Conservation (phyloP, 495 filamentous ascomycete species). For the Penicillium waksmanii region DNA sequence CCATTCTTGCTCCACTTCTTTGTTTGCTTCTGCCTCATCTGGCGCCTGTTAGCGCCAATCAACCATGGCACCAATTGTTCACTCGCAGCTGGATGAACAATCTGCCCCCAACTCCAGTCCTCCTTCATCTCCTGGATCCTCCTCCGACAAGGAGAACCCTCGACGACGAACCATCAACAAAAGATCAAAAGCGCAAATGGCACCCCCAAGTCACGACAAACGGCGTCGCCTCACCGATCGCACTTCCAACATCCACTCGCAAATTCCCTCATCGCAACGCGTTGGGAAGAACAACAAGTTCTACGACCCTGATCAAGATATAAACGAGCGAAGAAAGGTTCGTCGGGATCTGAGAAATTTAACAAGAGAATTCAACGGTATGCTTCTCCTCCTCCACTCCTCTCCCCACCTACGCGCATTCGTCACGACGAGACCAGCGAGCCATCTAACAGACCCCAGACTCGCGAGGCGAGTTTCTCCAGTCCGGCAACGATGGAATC, state of each 20-base stretch:
- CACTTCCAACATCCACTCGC: constrained; percentile 35
- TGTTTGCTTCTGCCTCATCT: constrained; percentile 14
- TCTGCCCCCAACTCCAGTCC: constrained; percentile 30
- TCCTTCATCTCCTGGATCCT: constrained; percentile 42
- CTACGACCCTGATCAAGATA: constrained; percentile 90
- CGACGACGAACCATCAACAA: constrained; percentile 25
- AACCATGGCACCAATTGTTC: constrained; percentile 37
- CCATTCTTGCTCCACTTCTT: neutral
- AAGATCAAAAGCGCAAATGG: constrained; percentile 32
- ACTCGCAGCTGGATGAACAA: constrained; percentile 28
- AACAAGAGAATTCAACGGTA: constrained; percentile 66
- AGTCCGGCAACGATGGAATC: constrained; percentile 63
- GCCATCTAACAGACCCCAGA: constrained; percentile 46
- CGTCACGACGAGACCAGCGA: neutral
- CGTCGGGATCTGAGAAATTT: constrained; percentile 71
- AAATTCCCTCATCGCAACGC: constrained; percentile 29
- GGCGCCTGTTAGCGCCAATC: constrained; percentile 16
- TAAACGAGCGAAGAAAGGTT: constrained; percentile 72
- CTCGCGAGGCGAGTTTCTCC: constrained; percentile 67
- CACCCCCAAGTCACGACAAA: constrained; percentile 37
- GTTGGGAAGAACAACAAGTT: constrained; percentile 46
- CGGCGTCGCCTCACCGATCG: constrained; percentile 48
- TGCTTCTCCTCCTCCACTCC: constrained; percentile 3
- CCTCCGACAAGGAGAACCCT: constrained; percentile 66
- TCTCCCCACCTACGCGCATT: neutral